Percentiles rank a stretch among this genome's conserved stretches.
These are phyloP conservation scores for Phanerochaete carnosa DNA, from an alignment of 768 basidiomycete genomes.

Conservation along the genomic window DNA sequence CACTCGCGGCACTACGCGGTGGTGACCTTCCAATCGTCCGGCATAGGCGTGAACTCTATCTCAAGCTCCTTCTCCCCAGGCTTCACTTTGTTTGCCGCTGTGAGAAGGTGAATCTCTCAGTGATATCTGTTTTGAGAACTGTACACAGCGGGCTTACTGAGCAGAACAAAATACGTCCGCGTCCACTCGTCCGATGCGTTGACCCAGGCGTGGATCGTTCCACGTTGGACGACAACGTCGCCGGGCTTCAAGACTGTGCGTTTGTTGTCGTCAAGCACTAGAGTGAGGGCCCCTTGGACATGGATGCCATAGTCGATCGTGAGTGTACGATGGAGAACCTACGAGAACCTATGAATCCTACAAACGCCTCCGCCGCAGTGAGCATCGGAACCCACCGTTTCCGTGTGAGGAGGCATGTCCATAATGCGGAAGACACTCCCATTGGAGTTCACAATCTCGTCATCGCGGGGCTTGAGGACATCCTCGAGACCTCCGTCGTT, in stretches of 20 bases:
- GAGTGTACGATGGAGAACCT: slow-evolving; percentile 21
- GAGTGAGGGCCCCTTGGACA: slow-evolving; percentile 15
- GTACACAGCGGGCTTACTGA: slow-evolving; percentile 13
- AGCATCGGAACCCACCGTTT: slow-evolving; percentile 10
- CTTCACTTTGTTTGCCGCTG: not conserved
- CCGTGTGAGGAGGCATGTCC: slow-evolving; percentile 16
- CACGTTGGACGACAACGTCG: slow-evolving; percentile 23
- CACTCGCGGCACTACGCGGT: too few species aligned
- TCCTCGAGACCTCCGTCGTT: slow-evolving; percentile 12
- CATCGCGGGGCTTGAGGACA: slow-evolving; percentile 6
- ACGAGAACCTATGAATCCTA: not conserved
- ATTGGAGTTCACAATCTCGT: slow-evolving; percentile 2
- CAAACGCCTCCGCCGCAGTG: too few species aligned
- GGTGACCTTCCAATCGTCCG: not conserved
- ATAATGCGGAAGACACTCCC: slow-evolving; percentile 16
- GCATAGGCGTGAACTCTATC: not conserved
- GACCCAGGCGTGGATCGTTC: slow-evolving; percentile 25
- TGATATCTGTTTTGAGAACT: not conserved
- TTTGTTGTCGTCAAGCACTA: slow-evolving; percentile 21
- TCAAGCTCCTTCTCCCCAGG: not conserved
- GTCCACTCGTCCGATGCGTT: slow-evolving; percentile 25
- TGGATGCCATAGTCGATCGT: slow-evolving; percentile 25
- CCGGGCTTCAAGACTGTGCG: slow-evolving; percentile 20
- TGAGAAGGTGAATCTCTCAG: not conserved
- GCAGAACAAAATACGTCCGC: slow-evolving; percentile 20